Percentiles rank a stretch among this genome's conserved stretches.
Evolutionary conservation across 78 protist genomes (phyloP).

Genomic region (Capsaspora owczarzaki): DNA sequence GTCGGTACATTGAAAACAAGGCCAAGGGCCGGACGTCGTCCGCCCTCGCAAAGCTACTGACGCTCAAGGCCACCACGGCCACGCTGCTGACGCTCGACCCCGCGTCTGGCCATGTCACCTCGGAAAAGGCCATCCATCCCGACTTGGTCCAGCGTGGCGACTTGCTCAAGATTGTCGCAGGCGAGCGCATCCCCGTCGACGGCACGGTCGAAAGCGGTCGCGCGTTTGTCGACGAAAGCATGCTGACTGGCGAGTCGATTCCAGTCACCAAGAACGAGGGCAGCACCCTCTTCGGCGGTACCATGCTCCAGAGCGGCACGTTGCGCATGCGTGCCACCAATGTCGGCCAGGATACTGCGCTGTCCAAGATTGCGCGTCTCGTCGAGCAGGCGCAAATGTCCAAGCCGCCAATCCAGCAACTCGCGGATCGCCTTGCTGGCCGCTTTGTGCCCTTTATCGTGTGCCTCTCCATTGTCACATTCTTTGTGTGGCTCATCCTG

Average conservation of each 20-base stretch:
- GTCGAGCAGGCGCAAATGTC: constrained; percentile 83
- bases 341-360: constrained; percentile 67
- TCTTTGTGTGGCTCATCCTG: constrained; percentile 59
- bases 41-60: constrained; percentile 57
- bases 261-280: constrained; percentile 64
- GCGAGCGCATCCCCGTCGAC: constrained; percentile 5
- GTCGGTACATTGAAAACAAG: constrained; percentile 70
- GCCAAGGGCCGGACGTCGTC: constrained; percentile 80
- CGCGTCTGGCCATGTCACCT: neutral
- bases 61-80: constrained; percentile 56
- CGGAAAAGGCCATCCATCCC: neutral
- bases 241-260: constrained; percentile 88
- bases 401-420: constrained; percentile 52
- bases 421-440: constrained; percentile 66
- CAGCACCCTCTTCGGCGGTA: constrained; percentile 83
- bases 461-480: constrained; percentile 57
- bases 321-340: constrained; percentile 46
- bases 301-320: constrained; percentile 60
- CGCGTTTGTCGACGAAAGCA: constrained; percentile 66
- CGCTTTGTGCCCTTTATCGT: constrained; percentile 83
- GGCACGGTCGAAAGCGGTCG: neutral
- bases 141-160: constrained; percentile 57
- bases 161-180: constrained; percentile 31
- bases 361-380: constrained; percentile 71
- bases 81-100: neutral